A percentile compares a stretch with the other conserved stretches of the same genome.
Evolutionary conservation across 331 rosid species (phyloP).

Genomic region (Cydonia oblonga): DNA sequence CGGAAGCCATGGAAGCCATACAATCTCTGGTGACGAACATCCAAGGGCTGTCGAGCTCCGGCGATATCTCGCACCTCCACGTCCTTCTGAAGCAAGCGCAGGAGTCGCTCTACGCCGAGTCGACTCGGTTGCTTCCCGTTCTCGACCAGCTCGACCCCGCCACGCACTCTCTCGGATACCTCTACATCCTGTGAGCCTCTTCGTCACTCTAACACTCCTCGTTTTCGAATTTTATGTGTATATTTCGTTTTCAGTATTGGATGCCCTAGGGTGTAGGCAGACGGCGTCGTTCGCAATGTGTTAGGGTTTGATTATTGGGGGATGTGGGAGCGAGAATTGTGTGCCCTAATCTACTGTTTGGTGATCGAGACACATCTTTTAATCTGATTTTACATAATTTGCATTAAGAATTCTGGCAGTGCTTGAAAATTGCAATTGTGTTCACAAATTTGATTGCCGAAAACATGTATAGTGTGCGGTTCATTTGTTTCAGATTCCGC

Average conservation of each 20-base stretch:
- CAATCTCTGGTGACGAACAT: conserved; percentile 63
- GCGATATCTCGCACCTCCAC: conserved; percentile 62
- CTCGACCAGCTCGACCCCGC: conserved; percentile 61
- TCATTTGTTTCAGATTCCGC: neutral
- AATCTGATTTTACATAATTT: neutral
- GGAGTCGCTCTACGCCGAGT: conserved; percentile 48
- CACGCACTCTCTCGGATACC: conserved; percentile 64
- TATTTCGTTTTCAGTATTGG: neutral
- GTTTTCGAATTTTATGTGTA: neutral
- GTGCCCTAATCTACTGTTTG: neutral
- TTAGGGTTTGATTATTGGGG: neutral
- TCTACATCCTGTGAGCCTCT: conserved; percentile 55
- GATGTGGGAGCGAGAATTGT: neutral
- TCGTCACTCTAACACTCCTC: neutral
- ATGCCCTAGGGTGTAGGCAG: conserved; percentile 15
- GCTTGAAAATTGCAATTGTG: neutral
- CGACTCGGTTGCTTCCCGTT: conserved; percentile 41
- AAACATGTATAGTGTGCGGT: neutral
- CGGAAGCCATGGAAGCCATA: conserved; percentile 25
- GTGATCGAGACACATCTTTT: neutral
- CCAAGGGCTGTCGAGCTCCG: conserved; percentile 58
- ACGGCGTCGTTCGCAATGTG: neutral
- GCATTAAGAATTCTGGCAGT: neutral
- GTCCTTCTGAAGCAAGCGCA: conserved; percentile 50
- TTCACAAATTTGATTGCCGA: neutral